Evolutionary conservation across 495 filamentous ascomycete species (phyloP).

Genomic region (Hyaloscypha finlandica): DNA sequence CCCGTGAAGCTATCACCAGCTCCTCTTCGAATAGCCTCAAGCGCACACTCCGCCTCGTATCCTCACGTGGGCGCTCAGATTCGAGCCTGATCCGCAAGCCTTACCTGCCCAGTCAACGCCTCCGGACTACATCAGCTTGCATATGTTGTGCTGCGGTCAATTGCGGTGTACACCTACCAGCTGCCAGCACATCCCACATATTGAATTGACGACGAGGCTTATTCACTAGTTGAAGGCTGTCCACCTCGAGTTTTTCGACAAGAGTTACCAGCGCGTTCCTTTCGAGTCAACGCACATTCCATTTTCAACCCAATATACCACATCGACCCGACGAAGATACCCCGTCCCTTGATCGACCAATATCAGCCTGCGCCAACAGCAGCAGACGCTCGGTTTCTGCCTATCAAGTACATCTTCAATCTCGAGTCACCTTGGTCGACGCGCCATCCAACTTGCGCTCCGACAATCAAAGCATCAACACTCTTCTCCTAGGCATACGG

Average conservation of each 20-base stretch:
- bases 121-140: slow-evolving; percentile 57
- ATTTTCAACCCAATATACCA: not conserved
- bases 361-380: slow-evolving; percentile 8
- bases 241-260: slow-evolving; percentile 36
- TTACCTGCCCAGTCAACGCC: slow-evolving; percentile 37
- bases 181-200: slow-evolving; percentile 61
- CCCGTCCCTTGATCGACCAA: not conserved
- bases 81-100: slow-evolving; percentile 32
- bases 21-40: slow-evolving; percentile 35
- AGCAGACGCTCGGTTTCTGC: slow-evolving; percentile 4
- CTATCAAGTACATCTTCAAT: slow-evolving; percentile 3
- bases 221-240: slow-evolving; percentile 28
- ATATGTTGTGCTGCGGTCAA: slow-evolving; percentile 58
- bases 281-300: slow-evolving; percentile 15
- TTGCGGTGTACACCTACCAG: slow-evolving; percentile 48
- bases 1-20: slow-evolving; percentile 32
- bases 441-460: slow-evolving; percentile 8
- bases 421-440: slow-evolving; percentile 10
- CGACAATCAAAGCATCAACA: slow-evolving; percentile 13
- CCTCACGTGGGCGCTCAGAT: slow-evolving; percentile 30
- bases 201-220: slow-evolving; percentile 50
- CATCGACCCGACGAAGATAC: not conserved
- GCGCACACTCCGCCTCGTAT: slow-evolving; percentile 26
- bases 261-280: slow-evolving; percentile 24
- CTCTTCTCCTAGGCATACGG: slow-evolving; percentile 33